A percentile compares a stretch with the other conserved stretches of the same genome.
These are phyloP conservation scores for Crepidotus variabilis DNA, from an alignment of 768 basidiomycete genomes.

Conservation along the genomic window DNA sequence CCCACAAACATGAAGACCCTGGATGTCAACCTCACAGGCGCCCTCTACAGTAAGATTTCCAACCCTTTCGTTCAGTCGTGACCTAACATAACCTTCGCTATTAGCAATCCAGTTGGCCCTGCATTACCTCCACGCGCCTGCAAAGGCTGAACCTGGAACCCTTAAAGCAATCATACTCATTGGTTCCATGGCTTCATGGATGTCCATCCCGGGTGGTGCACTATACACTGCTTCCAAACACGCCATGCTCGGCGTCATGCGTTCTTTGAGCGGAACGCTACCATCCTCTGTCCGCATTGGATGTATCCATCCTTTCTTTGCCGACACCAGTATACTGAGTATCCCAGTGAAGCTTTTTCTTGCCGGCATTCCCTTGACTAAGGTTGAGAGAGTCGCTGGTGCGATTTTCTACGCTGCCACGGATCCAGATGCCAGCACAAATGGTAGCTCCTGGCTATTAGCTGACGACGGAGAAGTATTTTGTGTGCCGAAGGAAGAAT, in stretches of 20 bases:
- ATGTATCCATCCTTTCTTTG: slow-evolving; percentile 51
- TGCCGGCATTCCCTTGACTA: slow-evolving; percentile 46
- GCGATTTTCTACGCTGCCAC: slow-evolving; percentile 51
- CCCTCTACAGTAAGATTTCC: slow-evolving; percentile 39
- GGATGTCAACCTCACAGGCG: slow-evolving; percentile 46
- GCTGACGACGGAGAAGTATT: slow-evolving; percentile 49
- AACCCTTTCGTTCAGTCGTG: neutral
- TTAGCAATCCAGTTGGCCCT: slow-evolving; percentile 46
- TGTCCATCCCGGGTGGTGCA: slow-evolving; percentile 35
- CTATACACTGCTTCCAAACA: slow-evolving; percentile 54
- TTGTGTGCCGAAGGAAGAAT: slow-evolving; percentile 39
- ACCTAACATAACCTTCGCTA: neutral
- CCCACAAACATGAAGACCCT: slow-evolving; percentile 38
- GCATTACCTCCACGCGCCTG: slow-evolving; percentile 42
- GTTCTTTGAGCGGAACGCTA: slow-evolving; percentile 35
- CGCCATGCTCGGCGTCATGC: slow-evolving; percentile 49
- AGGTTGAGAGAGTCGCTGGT: slow-evolving; percentile 43
- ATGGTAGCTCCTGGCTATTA: slow-evolving; percentile 43
- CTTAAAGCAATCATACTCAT: slow-evolving; percentile 49
- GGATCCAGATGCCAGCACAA: slow-evolving; percentile 38
- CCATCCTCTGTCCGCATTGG: slow-evolving; percentile 38
- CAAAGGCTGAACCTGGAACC: slow-evolving; percentile 19
- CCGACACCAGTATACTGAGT: slow-evolving; percentile 48
- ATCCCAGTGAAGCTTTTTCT: slow-evolving; percentile 35
- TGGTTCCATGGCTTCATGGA: slow-evolving; percentile 60